Percentiles rank a stretch among this genome's conserved stretches.
Evolutionary conservation across 129 eudicot species (phyloP).

Genomic region (Heracleum sosnowskyi): DNA sequence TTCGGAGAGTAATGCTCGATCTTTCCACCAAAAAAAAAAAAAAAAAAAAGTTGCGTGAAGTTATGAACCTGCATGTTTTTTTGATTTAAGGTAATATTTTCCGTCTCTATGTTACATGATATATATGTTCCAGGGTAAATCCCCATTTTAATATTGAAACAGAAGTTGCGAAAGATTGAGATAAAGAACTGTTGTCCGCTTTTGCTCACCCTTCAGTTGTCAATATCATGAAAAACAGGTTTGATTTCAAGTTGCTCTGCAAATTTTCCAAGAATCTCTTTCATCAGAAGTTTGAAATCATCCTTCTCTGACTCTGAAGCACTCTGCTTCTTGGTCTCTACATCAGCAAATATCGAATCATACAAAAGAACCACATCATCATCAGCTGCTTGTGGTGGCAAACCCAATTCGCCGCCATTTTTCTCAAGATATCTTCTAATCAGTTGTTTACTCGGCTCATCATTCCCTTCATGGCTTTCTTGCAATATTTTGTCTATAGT

Average conservation of each 20-base stretch:
- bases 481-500: background rate
- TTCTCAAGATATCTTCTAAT: background rate
- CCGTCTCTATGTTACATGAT: background rate
- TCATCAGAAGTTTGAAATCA: background rate
- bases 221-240: background rate
- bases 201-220: background rate
- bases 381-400: slow-evolving; percentile 3
- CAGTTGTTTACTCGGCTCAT: background rate
- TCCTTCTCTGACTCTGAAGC: background rate
- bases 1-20: too few species aligned
- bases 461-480: background rate
- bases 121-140: background rate
- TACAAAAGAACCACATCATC: slow-evolving; percentile 2
- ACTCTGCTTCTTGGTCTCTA: background rate
- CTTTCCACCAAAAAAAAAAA: background rate
- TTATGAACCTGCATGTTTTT: background rate
- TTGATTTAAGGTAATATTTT: background rate
- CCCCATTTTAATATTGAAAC: background rate
- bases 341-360: slow-evolving; percentile 2
- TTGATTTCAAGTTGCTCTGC: background rate
- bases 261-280: background rate
- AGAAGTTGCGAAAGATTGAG: background rate
- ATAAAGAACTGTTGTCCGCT: background rate
- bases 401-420: background rate
- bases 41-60: background rate